These are phyloP conservation scores for Vaccinium darrowii DNA, from an alignment of 148 eudicot genomes.

Conservation along the genomic window DNA sequence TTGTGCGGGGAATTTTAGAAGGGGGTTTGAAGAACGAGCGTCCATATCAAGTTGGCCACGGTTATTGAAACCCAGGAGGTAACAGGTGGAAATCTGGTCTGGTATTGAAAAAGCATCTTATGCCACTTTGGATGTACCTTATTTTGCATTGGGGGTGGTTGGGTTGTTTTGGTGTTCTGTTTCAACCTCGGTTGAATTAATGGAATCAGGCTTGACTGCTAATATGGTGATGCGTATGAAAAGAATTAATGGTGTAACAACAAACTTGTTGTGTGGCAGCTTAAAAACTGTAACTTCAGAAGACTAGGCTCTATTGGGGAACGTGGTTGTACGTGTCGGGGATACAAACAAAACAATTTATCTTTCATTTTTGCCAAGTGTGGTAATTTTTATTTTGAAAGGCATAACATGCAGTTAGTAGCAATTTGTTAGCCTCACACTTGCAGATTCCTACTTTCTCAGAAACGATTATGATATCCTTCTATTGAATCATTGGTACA, in stretches of 20 bases:
- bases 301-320: not conserved
- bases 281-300: not conserved
- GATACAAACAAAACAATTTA: not conserved
- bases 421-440: not conserved
- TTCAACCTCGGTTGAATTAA: not conserved
- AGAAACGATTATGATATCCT: not conserved
- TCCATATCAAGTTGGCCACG: not conserved
- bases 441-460: not conserved
- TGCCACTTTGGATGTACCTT: not conserved
- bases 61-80: not conserved
- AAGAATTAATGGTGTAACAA: not conserved
- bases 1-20: not conserved
- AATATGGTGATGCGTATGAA: not conserved
- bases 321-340: not conserved
- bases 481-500: slow-evolving; percentile 28
- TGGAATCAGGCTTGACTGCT: not conserved
- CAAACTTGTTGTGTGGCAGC: not conserved
- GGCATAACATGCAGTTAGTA: not conserved
- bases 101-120: not conserved
- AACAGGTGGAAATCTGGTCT: not conserved
- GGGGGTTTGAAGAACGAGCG: not conserved
- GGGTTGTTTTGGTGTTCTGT: not conserved
- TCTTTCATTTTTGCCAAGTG: no score
- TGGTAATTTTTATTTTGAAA: not conserved
- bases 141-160: not conserved